phyloP scores from a whole-genome alignment of 2,329 filamentous ascomycete genomes.

The Cladosporium oxysporum region DNA sequence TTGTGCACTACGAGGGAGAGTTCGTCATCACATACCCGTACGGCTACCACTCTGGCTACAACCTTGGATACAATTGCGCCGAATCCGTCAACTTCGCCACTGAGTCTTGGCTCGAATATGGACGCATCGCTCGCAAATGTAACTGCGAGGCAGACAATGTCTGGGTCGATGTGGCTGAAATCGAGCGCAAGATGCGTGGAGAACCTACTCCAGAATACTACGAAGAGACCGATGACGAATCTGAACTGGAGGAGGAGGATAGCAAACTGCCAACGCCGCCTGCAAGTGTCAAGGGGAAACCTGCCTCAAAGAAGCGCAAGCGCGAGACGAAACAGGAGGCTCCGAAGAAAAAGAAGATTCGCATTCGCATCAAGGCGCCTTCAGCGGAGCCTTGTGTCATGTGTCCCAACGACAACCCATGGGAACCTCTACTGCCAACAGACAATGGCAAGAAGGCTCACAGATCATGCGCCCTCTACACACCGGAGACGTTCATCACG shows the following conservation, averaged over 20 bases:
- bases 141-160: slow-evolving; percentile 97
- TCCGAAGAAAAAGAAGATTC: slow-evolving; percentile 72
- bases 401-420: slow-evolving; percentile 86
- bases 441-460: slow-evolving; percentile 87
- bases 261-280: slow-evolving; percentile 79
- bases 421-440: slow-evolving; percentile 79
- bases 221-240: slow-evolving; percentile 71
- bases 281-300: slow-evolving; percentile 68
- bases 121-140: slow-evolving; percentile 93
- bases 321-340: slow-evolving; percentile 53
- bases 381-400: slow-evolving; percentile 81
- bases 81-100: slow-evolving; percentile 98
- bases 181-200: slow-evolving; percentile 89
- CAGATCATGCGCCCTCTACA: slow-evolving; percentile 83
- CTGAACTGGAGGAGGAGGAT: slow-evolving; percentile 52
- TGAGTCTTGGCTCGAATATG: slow-evolving; percentile 92
- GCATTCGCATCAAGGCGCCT: slow-evolving; percentile 70
- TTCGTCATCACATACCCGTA: slow-evolving; percentile 99
- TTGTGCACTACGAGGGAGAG: slow-evolving; percentile 93
- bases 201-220: slow-evolving; percentile 79
- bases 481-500: slow-evolving; percentile 87
- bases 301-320: slow-evolving; percentile 67
- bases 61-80: slow-evolving; percentile 96
- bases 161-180: slow-evolving; percentile 95
- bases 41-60: slow-evolving; percentile 97